Evolutionary conservation across 139 green algal genomes (phyloP), one percentile per base, ranked within the genome.

Genomic region (Chlamydomonas asymmetrica): DNA sequence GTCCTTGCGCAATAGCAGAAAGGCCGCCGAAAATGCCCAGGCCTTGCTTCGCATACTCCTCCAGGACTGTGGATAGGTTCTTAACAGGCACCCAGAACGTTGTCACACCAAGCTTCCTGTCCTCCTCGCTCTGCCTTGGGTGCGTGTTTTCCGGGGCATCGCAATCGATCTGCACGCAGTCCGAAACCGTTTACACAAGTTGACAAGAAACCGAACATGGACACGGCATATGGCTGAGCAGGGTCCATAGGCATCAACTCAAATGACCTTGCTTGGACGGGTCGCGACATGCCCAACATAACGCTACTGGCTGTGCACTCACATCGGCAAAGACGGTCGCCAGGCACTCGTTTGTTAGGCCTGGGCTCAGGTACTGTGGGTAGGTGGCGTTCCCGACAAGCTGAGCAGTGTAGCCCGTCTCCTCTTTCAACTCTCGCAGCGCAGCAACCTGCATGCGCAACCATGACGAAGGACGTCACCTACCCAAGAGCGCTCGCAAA

Each of bases 351-450:
- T 66, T 66, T 10, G 74, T 80, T 18, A 80, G 39, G 5, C 74
- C 74, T 3, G 74, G 74, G 52, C 61, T 73, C 20, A 80, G 74
- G 52, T 65, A 74, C 74, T 80, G 74, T 63, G 52, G 74, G 32
- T 63, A 63, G 9, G 63, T 80, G 38, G 38, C n/a, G 13, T n/a
- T n/a, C n/a, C 74, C 74, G 20, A 80, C 37, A 35, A 80, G 35
- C 34, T 66, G n/a, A 20, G 63, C 74, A 49, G 68, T 68, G 22
- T 74, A 73, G 74, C 74, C 74, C 38, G 74, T 80, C 74, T 80
- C 74, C 74, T 80, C 74, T 22, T 80, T 80, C 16, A 80, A 52
- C 52, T 80, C 74, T 62, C 74, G 43, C 13, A 80, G 50, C 25
- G 63, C 74, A 4, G 74, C 70, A 25, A 37, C 40, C 56, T 68